Base-by-base conservation (phyloP, 805 yeast species). In the Nakazawaea populi region DNA sequence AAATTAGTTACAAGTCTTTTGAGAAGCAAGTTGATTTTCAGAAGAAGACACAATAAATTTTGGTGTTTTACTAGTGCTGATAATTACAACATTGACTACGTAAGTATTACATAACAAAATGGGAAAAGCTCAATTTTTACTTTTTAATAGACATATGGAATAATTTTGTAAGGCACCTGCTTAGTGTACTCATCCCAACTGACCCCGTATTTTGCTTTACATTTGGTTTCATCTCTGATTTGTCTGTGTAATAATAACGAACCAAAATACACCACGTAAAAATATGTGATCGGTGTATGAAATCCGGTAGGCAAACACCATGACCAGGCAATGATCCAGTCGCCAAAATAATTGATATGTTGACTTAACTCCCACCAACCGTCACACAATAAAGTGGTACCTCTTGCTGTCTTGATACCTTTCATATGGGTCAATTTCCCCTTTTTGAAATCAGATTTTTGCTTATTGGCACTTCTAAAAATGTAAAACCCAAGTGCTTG, bases 341-440 rank as follows among this genome's bases (percentile, higher is more conserved):
- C 99, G 42, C 99, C 99, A 52, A 91, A 77, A 68, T 94, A 94
- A 64, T 94, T 94, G 63, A 89, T 89, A 66, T 94, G 99, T 58
- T 96, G 96, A 6, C 96, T 83, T 18, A 74, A 66, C 2, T 86
- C 87, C 99, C 99, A 94, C 99, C 98, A 94, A 3, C 98, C 97
- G 60, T 89, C 94, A 49, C 83, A 79, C 43, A 94, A 70, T 56
- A 94, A 75, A 61, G 80, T 87, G 29, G 96, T 85, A 1, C 96
- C 96, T 12, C 86, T 80, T 32, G 76, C 72, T 0, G 97, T 85
- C 55, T 79, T 71, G 53, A 94, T 87, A 49, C 79, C 83, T 55
- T 80, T 77, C 69, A 89, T 70, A 61, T 88, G 82, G 1, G 74
- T 64, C 52, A 90, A 74, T 58, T 85, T 79, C 12, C 96, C 96